Evolutionary conservation across 2,329 filamentous ascomycete genomes (phyloP).

Genomic region (Aspergillus fructus): DNA sequence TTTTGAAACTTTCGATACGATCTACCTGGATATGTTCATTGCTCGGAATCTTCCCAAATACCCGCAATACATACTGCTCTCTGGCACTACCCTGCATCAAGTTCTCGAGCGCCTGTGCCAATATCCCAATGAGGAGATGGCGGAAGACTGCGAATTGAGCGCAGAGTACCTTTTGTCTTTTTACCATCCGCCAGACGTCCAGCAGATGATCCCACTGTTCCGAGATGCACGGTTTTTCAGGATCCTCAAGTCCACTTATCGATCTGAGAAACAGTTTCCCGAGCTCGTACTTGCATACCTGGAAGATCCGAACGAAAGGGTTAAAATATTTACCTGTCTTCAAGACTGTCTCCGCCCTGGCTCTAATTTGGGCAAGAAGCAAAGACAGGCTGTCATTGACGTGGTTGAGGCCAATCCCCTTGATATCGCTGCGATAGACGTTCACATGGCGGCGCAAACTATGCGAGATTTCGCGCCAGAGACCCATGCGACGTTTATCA

Average conservation of each 20-base stretch:
- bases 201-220: constrained; percentile 73
- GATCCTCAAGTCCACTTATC: constrained; percentile 87
- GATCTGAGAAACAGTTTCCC: constrained; percentile 73
- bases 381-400: constrained; percentile 68
- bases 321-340: constrained; percentile 76
- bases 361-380: constrained; percentile 64
- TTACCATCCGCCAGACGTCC: constrained; percentile 83
- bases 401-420: constrained; percentile 66
- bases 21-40: constrained; percentile 98
- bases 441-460: constrained; percentile 63
- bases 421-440: constrained; percentile 67
- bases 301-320: constrained; percentile 75
- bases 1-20: constrained; percentile 77
- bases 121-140: constrained; percentile 75
- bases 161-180: constrained; percentile 91
- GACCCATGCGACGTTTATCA: constrained; percentile 66
- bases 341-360: constrained; percentile 68
- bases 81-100: constrained; percentile 78
- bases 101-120: constrained; percentile 80
- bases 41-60: constrained; percentile 95
- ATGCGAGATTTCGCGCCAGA: constrained; percentile 62
- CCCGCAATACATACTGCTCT: constrained; percentile 88
- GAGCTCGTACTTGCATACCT: constrained; percentile 79
- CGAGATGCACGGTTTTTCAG: constrained; percentile 81
- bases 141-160: constrained; percentile 94